A percentile compares a stretch with the other conserved stretches of the same genome.
Evolutionary conservation across 2,329 filamentous ascomycete genomes (phyloP).

Genomic region (Epichloe uncinata): DNA sequence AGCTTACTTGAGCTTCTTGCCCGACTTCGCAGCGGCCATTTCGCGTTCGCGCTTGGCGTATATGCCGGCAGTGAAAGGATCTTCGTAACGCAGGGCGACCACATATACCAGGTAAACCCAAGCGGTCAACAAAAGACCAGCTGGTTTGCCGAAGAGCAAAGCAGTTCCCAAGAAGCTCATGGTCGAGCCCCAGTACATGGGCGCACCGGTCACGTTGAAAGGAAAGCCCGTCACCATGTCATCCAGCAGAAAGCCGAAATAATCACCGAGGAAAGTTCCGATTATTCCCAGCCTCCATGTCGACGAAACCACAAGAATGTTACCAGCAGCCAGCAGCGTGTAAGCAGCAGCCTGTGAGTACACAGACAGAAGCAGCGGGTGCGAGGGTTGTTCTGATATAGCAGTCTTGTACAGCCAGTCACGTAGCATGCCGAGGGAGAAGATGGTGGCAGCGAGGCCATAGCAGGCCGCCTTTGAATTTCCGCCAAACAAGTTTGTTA

Average conservation of each 20-base stretch:
- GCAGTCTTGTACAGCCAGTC: conserved; percentile 81
- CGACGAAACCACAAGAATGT: conserved; percentile 72
- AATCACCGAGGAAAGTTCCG: conserved; percentile 93
- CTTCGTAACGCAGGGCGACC: conserved; percentile 73
- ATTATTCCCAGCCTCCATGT: conserved; percentile 90
- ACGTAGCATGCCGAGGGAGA: conserved; percentile 78
- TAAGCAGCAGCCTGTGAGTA: conserved; percentile 51
- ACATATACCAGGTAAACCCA: conserved; percentile 69
- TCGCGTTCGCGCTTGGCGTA: conserved; percentile 71
- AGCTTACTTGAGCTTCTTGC: conserved; percentile 39
- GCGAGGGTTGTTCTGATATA: conserved; percentile 60
- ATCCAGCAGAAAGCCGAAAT: conserved; percentile 98
- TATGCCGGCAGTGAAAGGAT: conserved; percentile 87
- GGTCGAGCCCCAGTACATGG: conserved; percentile 94
- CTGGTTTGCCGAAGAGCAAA: conserved; percentile 74
- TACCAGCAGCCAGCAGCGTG: conserved; percentile 60
- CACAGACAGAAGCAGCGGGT: conserved; percentile 54
- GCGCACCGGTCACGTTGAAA: conserved; percentile 79
- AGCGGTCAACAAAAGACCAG: conserved; percentile 62
- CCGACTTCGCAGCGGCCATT: conserved; percentile 30
- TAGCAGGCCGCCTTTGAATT: conserved; percentile 76
- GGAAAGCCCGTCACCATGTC: conserved; percentile 88
- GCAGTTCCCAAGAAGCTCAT: conserved; percentile 85
- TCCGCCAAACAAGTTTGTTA: conserved; percentile 77
- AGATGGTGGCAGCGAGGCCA: conserved; percentile 75